These are phyloP conservation scores for Jaltomata sinuosa DNA, from an alignment of 257 asterid species.

Conservation along the genomic window DNA sequence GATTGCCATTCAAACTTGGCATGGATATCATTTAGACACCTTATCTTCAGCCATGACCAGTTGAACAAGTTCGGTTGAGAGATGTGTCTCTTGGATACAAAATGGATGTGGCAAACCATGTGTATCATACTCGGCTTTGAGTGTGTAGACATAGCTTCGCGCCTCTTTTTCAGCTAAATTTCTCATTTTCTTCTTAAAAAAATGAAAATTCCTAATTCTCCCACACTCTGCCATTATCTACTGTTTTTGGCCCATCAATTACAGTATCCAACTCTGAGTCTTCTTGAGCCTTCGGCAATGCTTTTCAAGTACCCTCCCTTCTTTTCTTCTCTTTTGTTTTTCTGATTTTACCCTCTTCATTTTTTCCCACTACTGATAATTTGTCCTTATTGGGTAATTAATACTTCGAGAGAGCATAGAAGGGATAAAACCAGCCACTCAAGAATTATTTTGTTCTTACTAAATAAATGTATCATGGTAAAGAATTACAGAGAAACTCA, in stretches of 20 bases:
- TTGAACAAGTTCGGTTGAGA: background rate
- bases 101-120: background rate
- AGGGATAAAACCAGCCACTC: background rate
- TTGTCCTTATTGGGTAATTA: background rate
- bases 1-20: background rate
- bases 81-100: background rate
- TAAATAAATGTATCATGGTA: background rate
- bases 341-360: background rate
- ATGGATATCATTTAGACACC: background rate
- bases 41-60: background rate
- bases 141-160: background rate
- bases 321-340: background rate
- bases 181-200: background rate
- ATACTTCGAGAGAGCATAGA: background rate
- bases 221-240: background rate
- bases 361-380: background rate
- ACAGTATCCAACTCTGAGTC: background rate
- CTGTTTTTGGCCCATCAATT: background rate
- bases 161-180: background rate
- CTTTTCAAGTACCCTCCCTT: background rate
- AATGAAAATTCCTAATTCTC: background rate
- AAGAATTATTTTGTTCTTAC: background rate
- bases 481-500: background rate
- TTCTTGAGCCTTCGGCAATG: background rate
- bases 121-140: background rate